Evolutionary conservation across 1,284 basidiomycete genomes (phyloP).

Genomic region (Phenoliferia sp.): DNA sequence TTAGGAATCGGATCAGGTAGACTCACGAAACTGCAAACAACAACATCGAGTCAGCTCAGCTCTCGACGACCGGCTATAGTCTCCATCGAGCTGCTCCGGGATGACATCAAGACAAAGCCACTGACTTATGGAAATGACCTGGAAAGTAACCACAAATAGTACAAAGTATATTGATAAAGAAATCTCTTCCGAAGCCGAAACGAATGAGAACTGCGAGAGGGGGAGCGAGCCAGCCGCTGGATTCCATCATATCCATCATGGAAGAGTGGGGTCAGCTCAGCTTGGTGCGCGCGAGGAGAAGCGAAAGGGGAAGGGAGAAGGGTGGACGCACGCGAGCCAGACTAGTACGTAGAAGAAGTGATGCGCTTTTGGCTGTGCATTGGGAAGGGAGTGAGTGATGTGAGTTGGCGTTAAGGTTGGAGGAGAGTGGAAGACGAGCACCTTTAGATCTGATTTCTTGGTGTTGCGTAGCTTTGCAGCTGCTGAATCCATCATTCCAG

Average conservation of each 20-base stretch:
- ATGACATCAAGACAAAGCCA: conserved; percentile 3
- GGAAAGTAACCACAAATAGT: conserved; percentile 88
- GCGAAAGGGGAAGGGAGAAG: neutral
- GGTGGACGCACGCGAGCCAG: conserved; percentile 64
- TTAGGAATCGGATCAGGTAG: neutral
- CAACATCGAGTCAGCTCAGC: neutral
- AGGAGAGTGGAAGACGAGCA: neutral
- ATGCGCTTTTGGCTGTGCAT: conserved; percentile 45
- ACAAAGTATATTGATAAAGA: conserved; percentile 84
- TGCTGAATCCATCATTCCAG: too few relatives aligned
- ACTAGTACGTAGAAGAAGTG: conserved; percentile 80
- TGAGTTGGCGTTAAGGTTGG: neutral
- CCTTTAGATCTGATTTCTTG: neutral
- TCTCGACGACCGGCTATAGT: too few relatives aligned
- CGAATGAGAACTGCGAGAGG: conserved; percentile 74
- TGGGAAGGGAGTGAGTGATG: neutral
- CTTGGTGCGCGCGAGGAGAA: neutral
- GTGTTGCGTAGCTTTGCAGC: too few relatives aligned
- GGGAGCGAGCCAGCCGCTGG: conserved; percentile 32
- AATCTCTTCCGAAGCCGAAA: conserved; percentile 88
- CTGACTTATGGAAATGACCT: conserved; percentile 49
- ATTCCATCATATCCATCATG: too few relatives aligned
- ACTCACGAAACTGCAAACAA: conserved; percentile 11
- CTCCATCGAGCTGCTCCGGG: neutral
- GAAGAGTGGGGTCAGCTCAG: neutral